A percentile compares a stretch with the other conserved stretches of the same genome.
These are phyloP conservation scores for Hypomontagnella submonticulosa DNA, from an alignment of 495 filamentous ascomycete genomes.

Conservation along the genomic window DNA sequence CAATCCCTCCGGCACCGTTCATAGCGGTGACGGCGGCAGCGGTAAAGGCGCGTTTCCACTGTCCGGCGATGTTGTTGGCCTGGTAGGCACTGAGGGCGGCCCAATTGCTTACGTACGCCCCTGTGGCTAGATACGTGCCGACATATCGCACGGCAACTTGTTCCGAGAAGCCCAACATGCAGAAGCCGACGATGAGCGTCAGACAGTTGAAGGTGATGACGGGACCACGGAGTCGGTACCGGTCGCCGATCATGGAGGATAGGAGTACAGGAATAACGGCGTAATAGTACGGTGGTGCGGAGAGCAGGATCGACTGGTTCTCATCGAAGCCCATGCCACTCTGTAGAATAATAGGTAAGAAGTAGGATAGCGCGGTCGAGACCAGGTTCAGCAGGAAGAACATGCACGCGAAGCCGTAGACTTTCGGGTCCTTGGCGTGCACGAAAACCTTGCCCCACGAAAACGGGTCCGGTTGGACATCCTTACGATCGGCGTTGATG, in stretches of 20 bases:
- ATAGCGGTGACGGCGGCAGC: conserved; percentile 74
- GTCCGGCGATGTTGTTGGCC: conserved; percentile 73
- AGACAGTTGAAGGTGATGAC: conserved; percentile 79
- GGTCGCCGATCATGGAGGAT: conserved; percentile 75
- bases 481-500: conserved; percentile 72
- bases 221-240: conserved; percentile 71
- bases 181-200: conserved; percentile 76
- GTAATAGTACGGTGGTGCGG: conserved; percentile 82
- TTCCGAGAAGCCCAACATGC: conserved; percentile 75
- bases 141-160: conserved; percentile 78
- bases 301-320: conserved; percentile 74
- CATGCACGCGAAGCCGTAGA: conserved; percentile 77
- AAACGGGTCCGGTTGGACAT: conserved; percentile 71
- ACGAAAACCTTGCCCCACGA: conserved; percentile 66
- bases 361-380: conserved; percentile 74
- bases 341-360: conserved; percentile 77
- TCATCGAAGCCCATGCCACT: conserved; percentile 76
- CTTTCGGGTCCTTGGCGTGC: conserved; percentile 73
- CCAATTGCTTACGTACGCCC: conserved; percentile 84
- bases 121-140: conserved; percentile 79
- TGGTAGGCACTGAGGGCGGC: conserved; percentile 79
- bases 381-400: conserved; percentile 82
- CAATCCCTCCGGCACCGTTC: conserved; percentile 80
- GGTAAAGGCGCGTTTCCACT: conserved; percentile 81
- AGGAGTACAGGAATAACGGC: conserved; percentile 75